Evolutionary conservation across 2,329 filamentous ascomycete species (phyloP), one percentile per base, ranked within the genome.

Genomic region (Teratosphaeria pseudoeucalypti): DNA sequence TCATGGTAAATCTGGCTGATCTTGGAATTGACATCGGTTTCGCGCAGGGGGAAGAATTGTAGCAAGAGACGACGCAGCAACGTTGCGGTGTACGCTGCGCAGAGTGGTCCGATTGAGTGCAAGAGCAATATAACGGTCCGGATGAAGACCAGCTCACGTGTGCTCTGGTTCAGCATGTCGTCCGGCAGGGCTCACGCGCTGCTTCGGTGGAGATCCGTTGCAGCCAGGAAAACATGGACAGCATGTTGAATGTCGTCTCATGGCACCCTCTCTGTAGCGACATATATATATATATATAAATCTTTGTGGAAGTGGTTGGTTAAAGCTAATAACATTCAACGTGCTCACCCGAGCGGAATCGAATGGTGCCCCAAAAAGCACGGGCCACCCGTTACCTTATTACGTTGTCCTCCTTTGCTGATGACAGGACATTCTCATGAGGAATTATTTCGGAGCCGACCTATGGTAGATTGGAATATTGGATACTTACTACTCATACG

Each of bases 101-200:
- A 59, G n/a, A 61, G 14, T 6, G 63, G 63, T n/a, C 55, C 63
- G 27, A 65, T 58, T 26, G 34, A 52, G 26, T 61, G 57, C 14
- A 65, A 55, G 32, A 61, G 14, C 53, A 63, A 34, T 43, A 65
- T 60, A 14, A 56, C 52, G 26, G 39, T n/a, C 27, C 63, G 63
- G 39, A 65, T 62, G 57, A 61, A 59, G 29, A 62, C 11, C 54
- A 60, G 61, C 26, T 64, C 58, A 10, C 39, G 12, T 27, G 32
- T 23, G 9, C 54, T 47, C 43, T 63, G 29, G 61, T 62, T 62
- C 34, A 63, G 43, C 61, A 63, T 63, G 29, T 34, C 34, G 57
- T 9, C 37, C 16, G n/a, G 29, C 37, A 14, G 16, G 43, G 14
- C 43, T 47, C 9, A 47, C 14, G 16, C 16, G n/a, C 11, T 14